These are phyloP conservation scores for Sporothrix inflata DNA, from an alignment of 2,329 filamentous ascomycete species.

Conservation along the genomic window DNA sequence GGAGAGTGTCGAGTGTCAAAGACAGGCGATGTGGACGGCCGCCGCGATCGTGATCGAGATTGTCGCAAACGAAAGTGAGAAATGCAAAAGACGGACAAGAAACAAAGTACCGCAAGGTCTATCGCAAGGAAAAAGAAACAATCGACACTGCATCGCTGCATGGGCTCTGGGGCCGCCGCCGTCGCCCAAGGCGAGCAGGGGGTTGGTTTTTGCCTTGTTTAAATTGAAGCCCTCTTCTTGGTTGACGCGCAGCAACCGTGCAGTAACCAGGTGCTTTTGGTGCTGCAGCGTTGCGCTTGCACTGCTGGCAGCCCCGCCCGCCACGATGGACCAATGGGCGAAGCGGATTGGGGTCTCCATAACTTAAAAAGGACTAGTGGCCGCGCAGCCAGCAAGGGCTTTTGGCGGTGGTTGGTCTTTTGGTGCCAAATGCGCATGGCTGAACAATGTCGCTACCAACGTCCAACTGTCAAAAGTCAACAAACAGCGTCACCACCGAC, in stretches of 20 bases:
- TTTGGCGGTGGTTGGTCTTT: background rate
- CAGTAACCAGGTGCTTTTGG: background rate
- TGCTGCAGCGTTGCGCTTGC: background rate
- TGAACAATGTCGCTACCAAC: background rate
- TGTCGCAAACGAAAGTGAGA: background rate
- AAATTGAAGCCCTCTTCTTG: background rate
- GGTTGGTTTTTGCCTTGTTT: background rate
- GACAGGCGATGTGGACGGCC: background rate
- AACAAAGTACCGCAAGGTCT: background rate
- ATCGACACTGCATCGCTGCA: too few relatives aligned
- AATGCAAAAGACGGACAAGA: background rate
- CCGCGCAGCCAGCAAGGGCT: background rate
- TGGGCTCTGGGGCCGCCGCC: background rate
- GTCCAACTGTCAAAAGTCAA: background rate
- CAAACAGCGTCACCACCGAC: background rate
- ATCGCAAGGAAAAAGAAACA: background rate
- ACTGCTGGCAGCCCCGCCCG: background rate
- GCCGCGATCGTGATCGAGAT: background rate
- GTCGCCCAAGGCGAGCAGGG: background rate
- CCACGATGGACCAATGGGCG: background rate
- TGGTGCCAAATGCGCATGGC: background rate
- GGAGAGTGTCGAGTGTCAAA: background rate
- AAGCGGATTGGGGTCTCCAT: rapidly evolving
- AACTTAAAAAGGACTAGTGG: background rate
- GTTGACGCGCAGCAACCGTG: conserved; percentile 25